Conservation (phyloP, 768 basidiomycete genomes). For the Suillus fuscotomentosus region DNA sequence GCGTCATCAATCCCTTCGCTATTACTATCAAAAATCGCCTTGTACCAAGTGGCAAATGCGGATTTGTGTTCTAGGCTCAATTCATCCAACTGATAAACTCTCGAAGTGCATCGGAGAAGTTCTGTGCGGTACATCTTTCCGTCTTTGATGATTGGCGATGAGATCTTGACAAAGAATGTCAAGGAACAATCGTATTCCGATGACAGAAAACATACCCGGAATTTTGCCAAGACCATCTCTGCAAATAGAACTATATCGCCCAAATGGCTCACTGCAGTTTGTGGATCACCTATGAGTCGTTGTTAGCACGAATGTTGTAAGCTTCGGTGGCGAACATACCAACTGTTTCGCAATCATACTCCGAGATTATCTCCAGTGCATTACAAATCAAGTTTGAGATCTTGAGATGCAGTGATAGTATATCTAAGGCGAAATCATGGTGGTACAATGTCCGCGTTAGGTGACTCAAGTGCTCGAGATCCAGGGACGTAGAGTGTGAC, state of each 20-base stretch:
- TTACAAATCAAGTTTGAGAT: conserved; percentile 65
- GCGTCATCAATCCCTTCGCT: conserved; percentile 86
- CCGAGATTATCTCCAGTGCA: conserved; percentile 59
- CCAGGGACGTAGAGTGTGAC: conserved; percentile 47
- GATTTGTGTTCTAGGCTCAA: conserved; percentile 41
- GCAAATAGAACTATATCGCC: conserved; percentile 78
- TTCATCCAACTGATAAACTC: conserved; percentile 39
- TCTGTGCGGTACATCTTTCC: conserved; percentile 45
- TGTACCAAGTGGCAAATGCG: conserved; percentile 63
- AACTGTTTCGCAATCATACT: conserved; percentile 79
- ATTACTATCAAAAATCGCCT: conserved; percentile 71
- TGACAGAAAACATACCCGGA: conserved; percentile 44
- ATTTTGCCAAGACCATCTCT: conserved; percentile 64
- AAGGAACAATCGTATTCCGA: conserved; percentile 1
- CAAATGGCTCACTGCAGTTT: conserved; percentile 74
- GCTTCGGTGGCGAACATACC: conserved; percentile 35
- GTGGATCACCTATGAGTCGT: conserved; percentile 65
- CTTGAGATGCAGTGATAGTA: conserved; percentile 64
- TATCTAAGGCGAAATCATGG: conserved; percentile 60
- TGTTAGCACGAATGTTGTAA: not conserved
- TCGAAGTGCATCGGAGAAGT: conserved; percentile 50
- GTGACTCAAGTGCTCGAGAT: conserved; percentile 69
- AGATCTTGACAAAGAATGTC: conserved; percentile 41
- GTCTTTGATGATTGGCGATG: conserved; percentile 45
- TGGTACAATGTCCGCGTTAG: conserved; percentile 66